phyloP scores from a whole-genome alignment of 495 filamentous ascomycete genomes.

The Lasiosphaeris hirsuta region DNA sequence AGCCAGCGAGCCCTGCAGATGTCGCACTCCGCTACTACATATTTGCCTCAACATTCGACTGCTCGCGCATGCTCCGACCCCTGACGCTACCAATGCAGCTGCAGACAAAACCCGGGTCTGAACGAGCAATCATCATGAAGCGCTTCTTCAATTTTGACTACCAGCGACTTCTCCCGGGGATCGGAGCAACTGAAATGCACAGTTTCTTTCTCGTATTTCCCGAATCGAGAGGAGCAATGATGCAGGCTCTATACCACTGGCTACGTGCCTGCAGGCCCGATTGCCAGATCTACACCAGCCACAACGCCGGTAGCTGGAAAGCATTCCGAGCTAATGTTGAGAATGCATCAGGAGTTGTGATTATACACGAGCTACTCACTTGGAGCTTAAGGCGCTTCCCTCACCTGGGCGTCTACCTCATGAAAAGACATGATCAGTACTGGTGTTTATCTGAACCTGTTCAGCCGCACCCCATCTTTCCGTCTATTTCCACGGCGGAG shows the following conservation, averaged over 20 bases:
- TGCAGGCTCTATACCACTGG: conserved; percentile 25
- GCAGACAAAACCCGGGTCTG: not conserved
- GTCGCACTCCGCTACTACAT: conserved; percentile 34
- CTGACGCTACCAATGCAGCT: not conserved
- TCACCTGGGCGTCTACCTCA: conserved; percentile 16
- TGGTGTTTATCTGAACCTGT: conserved; percentile 33
- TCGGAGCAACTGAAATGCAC: not conserved
- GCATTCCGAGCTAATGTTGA: conserved; percentile 21
- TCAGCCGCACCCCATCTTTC: conserved; percentile 21
- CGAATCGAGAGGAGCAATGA: conserved; percentile 3
- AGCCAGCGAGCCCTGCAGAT: conserved; percentile 20
- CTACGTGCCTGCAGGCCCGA: conserved; percentile 24
- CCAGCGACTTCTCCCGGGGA: conserved; percentile 21
- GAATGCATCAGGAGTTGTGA: conserved; percentile 24
- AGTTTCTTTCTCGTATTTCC: conserved; percentile 35
- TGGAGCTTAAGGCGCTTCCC: conserved; percentile 31
- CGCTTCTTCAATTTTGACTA: conserved; percentile 28
- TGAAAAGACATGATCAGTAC: conserved; percentile 21
- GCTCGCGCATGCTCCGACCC: conserved; percentile 21
- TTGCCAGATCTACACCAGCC: conserved; percentile 26
- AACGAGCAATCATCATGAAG: conserved; percentile 21
- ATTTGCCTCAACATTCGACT: conserved; percentile 25
- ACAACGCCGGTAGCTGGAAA: conserved; percentile 27
- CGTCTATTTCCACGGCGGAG: conserved; percentile 15
- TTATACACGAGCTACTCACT: conserved; percentile 33